Conservation (phyloP, 2,329 filamentous ascomycete species). For the Chaetomium sp. region DNA sequence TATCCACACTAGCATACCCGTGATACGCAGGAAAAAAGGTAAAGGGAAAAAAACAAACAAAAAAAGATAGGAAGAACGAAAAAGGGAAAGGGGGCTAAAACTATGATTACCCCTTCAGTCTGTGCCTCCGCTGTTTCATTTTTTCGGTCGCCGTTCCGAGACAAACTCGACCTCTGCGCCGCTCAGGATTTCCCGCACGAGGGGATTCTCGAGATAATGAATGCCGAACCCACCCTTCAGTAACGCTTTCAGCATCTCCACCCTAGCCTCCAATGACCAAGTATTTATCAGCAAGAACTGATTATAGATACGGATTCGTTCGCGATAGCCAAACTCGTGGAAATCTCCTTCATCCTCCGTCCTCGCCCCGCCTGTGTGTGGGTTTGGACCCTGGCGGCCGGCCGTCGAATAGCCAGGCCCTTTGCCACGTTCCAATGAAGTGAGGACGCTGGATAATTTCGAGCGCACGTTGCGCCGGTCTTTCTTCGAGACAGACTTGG, state of each 20-base stretch:
- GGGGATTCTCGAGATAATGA: constrained; percentile 36
- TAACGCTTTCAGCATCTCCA: constrained; percentile 42
- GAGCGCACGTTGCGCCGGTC: constrained; percentile 43
- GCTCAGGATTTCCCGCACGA: constrained; percentile 32
- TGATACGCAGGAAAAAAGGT: not conserved
- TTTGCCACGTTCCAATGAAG: constrained; percentile 47
- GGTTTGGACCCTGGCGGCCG: constrained; percentile 34
- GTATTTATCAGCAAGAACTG: constrained; percentile 41
- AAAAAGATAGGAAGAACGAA: not conserved
- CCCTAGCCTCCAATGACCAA: constrained; percentile 44
- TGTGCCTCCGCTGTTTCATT: constrained; percentile 2
- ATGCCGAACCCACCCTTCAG: constrained; percentile 40
- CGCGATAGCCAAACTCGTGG: constrained; percentile 46
- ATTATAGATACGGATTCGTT: constrained; percentile 44
- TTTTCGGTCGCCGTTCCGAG: constrained; percentile 3
- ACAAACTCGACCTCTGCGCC: constrained; percentile 28
- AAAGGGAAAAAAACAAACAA: not conserved
- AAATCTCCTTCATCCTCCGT: constrained; percentile 36
- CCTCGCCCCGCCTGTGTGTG: constrained; percentile 36
- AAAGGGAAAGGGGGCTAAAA: not conserved
- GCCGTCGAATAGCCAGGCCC: constrained; percentile 50
- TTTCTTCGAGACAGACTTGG: constrained; percentile 45
- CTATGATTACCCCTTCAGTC: too few relatives aligned
- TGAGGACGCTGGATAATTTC: constrained; percentile 45
- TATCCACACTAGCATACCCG: not conserved